Conservation (phyloP, 495 filamentous ascomycete species). For the Lepidopterella palustris region DNA sequence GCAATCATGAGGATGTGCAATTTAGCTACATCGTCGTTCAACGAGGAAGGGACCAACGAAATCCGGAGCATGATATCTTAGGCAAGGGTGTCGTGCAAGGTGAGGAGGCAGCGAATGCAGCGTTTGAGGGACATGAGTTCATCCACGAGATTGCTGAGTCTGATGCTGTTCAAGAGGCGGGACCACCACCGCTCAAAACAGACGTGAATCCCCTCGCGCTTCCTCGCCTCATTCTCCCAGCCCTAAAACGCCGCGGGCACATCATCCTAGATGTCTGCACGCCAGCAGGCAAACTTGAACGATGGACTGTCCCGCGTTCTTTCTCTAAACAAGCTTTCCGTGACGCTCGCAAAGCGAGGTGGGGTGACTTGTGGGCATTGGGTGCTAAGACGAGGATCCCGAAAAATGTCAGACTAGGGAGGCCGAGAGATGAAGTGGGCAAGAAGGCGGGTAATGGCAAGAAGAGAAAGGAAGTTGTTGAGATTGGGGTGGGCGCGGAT, state of each 20-base stretch:
- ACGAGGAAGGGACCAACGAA: conserved; percentile 50
- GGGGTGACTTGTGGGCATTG: conserved; percentile 95
- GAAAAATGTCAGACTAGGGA: conserved; percentile 55
- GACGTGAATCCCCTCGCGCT: conserved; percentile 55
- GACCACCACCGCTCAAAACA: conserved; percentile 41
- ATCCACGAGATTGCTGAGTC: conserved; percentile 29
- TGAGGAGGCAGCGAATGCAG: conserved; percentile 35
- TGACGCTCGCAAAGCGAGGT: conserved; percentile 81
- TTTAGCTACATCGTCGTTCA: conserved; percentile 89
- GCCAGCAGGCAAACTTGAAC: conserved; percentile 75
- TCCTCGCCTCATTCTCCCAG: conserved; percentile 69
- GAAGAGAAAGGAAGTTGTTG: conserved; percentile 20
- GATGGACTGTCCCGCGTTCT: conserved; percentile 82
- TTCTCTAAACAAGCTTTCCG: conserved; percentile 75
- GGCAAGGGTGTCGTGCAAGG: conserved; percentile 32
- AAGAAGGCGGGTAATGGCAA: conserved; percentile 26
- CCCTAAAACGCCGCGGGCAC: conserved; percentile 81
- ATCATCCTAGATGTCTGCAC: conserved; percentile 90
- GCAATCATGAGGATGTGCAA: conserved; percentile 82
- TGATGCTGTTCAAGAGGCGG: conserved; percentile 40
- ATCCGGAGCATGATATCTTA: conserved; percentile 13
- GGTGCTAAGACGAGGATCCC: conserved; percentile 78
- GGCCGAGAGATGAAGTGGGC: conserved; percentile 23
- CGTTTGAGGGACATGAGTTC: conserved; percentile 36
- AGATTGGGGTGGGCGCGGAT: conserved; percentile 20